phyloP scores from a whole-genome alignment of 208 protist genomes.

The Zelonia costaricensis region DNA sequence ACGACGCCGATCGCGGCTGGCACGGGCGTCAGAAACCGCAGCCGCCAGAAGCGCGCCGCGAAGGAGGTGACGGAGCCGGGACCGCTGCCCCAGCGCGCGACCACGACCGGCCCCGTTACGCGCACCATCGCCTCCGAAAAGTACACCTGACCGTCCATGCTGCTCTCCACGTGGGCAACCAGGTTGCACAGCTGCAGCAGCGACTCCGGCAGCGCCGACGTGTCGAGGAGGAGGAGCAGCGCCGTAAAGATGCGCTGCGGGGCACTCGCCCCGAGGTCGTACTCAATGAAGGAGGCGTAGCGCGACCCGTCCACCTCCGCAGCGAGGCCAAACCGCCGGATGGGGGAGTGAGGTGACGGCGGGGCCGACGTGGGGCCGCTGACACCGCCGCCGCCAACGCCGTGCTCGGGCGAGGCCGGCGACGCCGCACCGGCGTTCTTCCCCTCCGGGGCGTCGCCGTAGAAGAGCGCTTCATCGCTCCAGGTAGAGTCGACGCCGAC shows the following conservation, averaged over 20 bases:
- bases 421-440: no score
- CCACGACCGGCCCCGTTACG: conserved; percentile 9
- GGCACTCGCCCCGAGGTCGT: conserved; percentile 32
- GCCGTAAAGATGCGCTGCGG: conserved; percentile 41
- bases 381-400: conserved; percentile 5
- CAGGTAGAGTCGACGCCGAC: neutral
- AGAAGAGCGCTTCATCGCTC: conserved; percentile 13
- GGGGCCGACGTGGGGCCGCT: no score
- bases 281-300: conserved; percentile 21
- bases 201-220: conserved; percentile 30
- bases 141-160: conserved; percentile 48
- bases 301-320: neutral
- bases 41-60: conserved; percentile 60
- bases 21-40: conserved; percentile 46
- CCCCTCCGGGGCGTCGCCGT: conserved; percentile 4
- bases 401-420: no score
- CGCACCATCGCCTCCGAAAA: conserved; percentile 14
- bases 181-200: conserved; percentile 52
- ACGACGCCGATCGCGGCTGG: conserved; percentile 54
- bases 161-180: conserved; percentile 51
- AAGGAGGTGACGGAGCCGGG: neutral
- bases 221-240: conserved; percentile 61
- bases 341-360: no score
- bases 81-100: conserved; percentile 16
- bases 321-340: no score